Evolutionary conservation across 1,284 basidiomycete genomes (phyloP), one percentile per base, ranked within the genome.

Genomic region (Apiotrichum montevideense): DNA sequence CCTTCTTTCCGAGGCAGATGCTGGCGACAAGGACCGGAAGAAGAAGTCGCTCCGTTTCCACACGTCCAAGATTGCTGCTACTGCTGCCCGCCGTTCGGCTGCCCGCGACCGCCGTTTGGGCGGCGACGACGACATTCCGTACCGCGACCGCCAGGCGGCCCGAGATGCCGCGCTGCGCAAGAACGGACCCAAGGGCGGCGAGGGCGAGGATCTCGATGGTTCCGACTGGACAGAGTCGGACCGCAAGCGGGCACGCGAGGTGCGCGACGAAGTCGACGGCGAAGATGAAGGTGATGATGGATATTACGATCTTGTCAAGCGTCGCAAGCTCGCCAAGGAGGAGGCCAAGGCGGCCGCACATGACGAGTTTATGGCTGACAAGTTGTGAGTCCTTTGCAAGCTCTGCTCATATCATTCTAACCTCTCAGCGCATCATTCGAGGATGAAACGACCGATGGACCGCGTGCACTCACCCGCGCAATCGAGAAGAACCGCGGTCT

Each of bases 401-500:
- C 6, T 21, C 21, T 21, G 21, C 21, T 21, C 3, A 40, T 21
- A 15, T 42, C 41, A 42, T 13, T 40, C 44, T 56, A 15, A 53
- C 39, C 29, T 52, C 32, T 13, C 65, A 85, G 86, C 46, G 77
- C 83, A 46, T 77, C 80, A 46, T 71, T 80, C 54, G 81, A 81
- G 40, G 80, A 72, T 46, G 75, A 83, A 42, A 79, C 78, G 39
- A 65, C 77, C 32, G 78, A 80, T 32, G 79, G 79, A 48, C 94
- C 92, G 45, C 87, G 94, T 37, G 84, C 85, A 3, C 83, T 94
- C 61, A 91, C 90, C 3, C 85, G 90, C 13, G 86, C 90, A 6
- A 97, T 97, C 67, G 81, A 95, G 67, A 85, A 87, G 71, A 97
- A 97, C 82, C 88, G 86, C 68, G 93, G 94, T 57, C 84, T 97